Conservation (phyloP, 139 green algal species). For the Nannochloris sp. region DNA sequence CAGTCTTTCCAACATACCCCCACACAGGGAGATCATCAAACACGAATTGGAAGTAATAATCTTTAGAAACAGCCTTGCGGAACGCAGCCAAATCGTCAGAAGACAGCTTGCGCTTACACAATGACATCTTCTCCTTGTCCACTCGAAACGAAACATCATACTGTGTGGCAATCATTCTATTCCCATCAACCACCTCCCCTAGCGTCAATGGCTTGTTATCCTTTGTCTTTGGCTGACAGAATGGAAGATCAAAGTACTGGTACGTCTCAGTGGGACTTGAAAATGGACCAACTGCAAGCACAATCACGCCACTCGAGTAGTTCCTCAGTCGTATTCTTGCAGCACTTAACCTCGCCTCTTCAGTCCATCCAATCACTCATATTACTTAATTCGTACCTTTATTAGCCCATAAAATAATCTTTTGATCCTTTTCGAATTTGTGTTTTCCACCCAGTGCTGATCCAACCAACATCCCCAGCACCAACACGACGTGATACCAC, state of each 20-base stretch:
- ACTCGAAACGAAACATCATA: conserved; percentile 72
- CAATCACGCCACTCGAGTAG: not conserved
- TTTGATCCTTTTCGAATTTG: conserved; percentile 53
- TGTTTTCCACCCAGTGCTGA: conserved; percentile 24
- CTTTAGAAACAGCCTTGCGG: conserved; percentile 52
- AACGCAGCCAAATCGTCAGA: conserved; percentile 74
- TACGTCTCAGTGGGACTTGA: conserved; percentile 72
- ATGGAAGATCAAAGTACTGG: conserved; percentile 88
- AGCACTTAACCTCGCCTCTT: not conserved
- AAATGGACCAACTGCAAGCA: conserved; percentile 8
- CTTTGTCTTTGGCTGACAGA: conserved; percentile 71
- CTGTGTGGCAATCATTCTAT: conserved; percentile 72
- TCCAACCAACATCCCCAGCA: not conserved
- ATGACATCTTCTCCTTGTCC: conserved; percentile 63
- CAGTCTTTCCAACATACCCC: conserved; percentile 80
- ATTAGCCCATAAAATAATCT: conserved; percentile 37
- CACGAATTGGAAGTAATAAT: conserved; percentile 20
- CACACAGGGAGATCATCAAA: conserved; percentile 78
- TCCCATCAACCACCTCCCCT: conserved; percentile 55
- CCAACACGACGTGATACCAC: not conserved
- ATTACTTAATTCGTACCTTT: conserved; percentile 6
- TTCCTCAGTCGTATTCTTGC: too few relatives aligned
- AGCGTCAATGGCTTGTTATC: conserved; percentile 77
- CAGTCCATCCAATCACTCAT: not conserved
- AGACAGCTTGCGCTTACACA: conserved; percentile 74